Base-by-base conservation (phyloP, 2,329 filamentous ascomycete genomes). In the Gaeumannomyces tritici region DNA sequence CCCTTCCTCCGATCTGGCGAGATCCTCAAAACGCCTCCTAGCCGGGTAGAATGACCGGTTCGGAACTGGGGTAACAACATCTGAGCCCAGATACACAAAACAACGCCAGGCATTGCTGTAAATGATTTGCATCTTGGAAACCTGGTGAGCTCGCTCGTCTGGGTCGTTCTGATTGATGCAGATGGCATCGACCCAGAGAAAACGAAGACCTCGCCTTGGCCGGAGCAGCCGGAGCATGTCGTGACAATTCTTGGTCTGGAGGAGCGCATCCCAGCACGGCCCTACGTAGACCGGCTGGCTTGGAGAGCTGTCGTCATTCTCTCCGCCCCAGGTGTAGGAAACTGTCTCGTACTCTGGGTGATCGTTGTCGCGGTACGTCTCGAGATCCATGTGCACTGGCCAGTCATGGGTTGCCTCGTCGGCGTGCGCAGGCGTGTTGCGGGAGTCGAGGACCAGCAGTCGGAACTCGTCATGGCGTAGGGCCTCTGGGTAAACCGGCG, bases 191-290 rank as follows among this genome's bases (percentile, higher is more conserved):
- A 68, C 42, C 66, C 66, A 68, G 0, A 68, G n/a, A 0, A 64
- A 33, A 18, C 66, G 57, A 3, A 59, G n/a, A 11, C 63, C 65
- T n/a, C 61, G 31, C 12, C 12, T 33, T 3, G 61, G 67, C 2
- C 66, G 64, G 1, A 70, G 35, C 27, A 60, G 62, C 3, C 24
- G 24, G 1, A 73, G 67, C 66, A 72, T 67, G 1, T 64, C 64
- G 56, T 60, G 63, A 62, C 71, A 73, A 51, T 73, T 73, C 6
- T 64, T 65, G 0, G 69, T 72, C 31, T 70, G 69, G 2, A 71
- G 61, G 1, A 69, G 47, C 0, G 72, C 62, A 55, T 73, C 70
- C 68, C 70, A 73, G 35, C 65, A 70, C 0, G 59, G 35, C 1
- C 69, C 70, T 26, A 70, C 26, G 55, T 63, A 72, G 12, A 71